Evolutionary conservation across 306 rosid genomes (phyloP), one percentile per base, ranked within the genome.

Genomic region (Quercus parvula): DNA sequence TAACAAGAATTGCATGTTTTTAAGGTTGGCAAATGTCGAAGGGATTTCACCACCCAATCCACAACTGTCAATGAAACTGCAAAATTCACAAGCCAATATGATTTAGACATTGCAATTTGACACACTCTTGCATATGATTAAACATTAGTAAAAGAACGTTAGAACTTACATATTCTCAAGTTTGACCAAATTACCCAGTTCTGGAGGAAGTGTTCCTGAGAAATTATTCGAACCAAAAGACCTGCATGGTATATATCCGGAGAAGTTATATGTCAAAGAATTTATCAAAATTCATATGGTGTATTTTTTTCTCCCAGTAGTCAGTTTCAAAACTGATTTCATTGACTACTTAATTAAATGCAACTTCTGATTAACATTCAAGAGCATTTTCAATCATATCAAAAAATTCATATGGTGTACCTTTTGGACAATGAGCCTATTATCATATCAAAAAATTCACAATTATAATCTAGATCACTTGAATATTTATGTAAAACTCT

Each of bases 31-130:
- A 33, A 82, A 73, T 72, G 79, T 82, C 12, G 63, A 22, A 14
- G 79, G 85, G 73, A 82, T 56, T 56, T 73, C 82, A 44, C 85
- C 85, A 64, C 82, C 22, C 8, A 73, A 3, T 57, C 82, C 85
- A 55, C 22, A 0, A 35, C 78, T 73, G n/a, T 68, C 0, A 0
- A 77, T 24, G 78, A 46, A 67, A n/a, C 85, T 82, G 71, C 8
- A 31, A 83, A 5, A 64, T 17, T 10, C 15, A 49, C 3, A 13
- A 19, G 18, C 30, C 14, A 22, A 54, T 69, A 27, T 3, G 57
- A 69, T 2, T 4, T 71, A 54, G 14, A 56, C 46, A 0, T 19
- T 49, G 52, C 28, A 8, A 15, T 17, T 15, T 63, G 22, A 64
- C 20, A 64, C 44, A 64, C 8, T 35, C 22, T 28, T 6, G 6